These are phyloP conservation scores for Cladophialophora exuberans DNA, from an alignment of 2,329 filamentous ascomycete species.

Conservation along the genomic window DNA sequence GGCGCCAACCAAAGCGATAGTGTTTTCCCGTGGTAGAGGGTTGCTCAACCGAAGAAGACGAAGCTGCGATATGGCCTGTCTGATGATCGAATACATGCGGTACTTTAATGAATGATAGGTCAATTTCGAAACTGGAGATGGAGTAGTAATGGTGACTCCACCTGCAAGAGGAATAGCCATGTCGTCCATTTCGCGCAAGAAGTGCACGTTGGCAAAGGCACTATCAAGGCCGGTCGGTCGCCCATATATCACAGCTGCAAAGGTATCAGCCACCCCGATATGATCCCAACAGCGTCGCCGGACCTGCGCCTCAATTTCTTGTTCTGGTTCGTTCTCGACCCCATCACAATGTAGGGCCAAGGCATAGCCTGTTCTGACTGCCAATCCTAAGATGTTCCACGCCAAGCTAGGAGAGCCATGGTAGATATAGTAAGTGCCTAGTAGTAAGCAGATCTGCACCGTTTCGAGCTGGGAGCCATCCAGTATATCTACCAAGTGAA, in stretches of 20 bases:
- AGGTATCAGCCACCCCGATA: slow-evolving; percentile 36
- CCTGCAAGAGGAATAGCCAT: neutral
- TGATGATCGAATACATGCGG: neutral
- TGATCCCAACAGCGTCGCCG: slow-evolving; percentile 38
- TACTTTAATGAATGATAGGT: neutral
- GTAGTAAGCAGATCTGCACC: slow-evolving; percentile 33
- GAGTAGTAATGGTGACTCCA: neutral
- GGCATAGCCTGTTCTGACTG: slow-evolving; percentile 29
- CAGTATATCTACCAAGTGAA: slow-evolving; percentile 8
- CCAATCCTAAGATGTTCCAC: slow-evolving; percentile 32
- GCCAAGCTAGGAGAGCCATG: slow-evolving; percentile 31
- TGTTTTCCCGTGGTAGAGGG: slow-evolving; percentile 13
- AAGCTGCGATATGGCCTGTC: slow-evolving; percentile 33
- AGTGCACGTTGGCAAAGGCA: slow-evolving; percentile 25
- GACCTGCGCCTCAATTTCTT: slow-evolving; percentile 1
- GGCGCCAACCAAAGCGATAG: neutral
- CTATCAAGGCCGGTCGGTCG: slow-evolving; percentile 36
- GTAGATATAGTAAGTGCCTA: slow-evolving; percentile 36
- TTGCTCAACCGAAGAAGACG: slow-evolving; percentile 31
- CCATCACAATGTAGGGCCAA: neutral
- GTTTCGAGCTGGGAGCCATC: slow-evolving; percentile 31
- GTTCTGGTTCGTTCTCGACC: neutral
- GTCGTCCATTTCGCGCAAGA: neutral
- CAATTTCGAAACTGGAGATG: neutral
- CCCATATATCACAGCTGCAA: slow-evolving; percentile 38